These are phyloP conservation scores for Barnettozyma sp. DNA, from an alignment of 805 yeast genomes.

Conservation along the genomic window DNA sequence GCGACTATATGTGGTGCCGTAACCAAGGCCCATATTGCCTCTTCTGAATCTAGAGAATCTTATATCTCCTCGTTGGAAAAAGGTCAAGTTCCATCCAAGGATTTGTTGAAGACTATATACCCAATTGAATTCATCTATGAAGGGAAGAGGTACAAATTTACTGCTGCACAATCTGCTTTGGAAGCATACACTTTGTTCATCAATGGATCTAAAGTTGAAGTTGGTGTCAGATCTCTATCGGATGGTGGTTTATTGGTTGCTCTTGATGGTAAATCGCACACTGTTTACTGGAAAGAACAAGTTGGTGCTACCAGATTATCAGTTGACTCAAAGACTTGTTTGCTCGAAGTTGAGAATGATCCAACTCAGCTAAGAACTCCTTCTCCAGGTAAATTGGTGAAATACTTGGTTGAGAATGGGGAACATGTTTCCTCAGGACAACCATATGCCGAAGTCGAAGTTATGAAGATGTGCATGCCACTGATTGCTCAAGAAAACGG, in stretches of 20 bases:
- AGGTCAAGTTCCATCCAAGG: slow-evolving; percentile 91
- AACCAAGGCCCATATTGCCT: slow-evolving; percentile 82
- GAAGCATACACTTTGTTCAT: slow-evolving; percentile 85
- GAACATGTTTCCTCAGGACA: slow-evolving; percentile 90
- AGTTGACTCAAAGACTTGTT: slow-evolving; percentile 91
- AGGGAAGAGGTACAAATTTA: slow-evolving; percentile 86
- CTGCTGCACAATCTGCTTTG: slow-evolving; percentile 86
- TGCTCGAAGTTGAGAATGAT: slow-evolving; percentile 91
- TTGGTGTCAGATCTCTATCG: slow-evolving; percentile 79
- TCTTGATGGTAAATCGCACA: slow-evolving; percentile 87
- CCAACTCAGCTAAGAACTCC: slow-evolving; percentile 99
- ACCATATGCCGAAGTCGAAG: slow-evolving; percentile 97
- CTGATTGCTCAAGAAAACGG: slow-evolving; percentile 91
- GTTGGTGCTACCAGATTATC: slow-evolving; percentile 91
- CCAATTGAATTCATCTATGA: slow-evolving; percentile 95
- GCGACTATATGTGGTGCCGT: slow-evolving; percentile 98
- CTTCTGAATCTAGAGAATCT: slow-evolving; percentile 61
- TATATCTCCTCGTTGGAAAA: slow-evolving; percentile 76
- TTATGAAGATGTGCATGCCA: slow-evolving; percentile 99
- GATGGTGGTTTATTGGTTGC: slow-evolving; percentile 93
- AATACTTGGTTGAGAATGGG: slow-evolving; percentile 89
- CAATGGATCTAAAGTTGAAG: slow-evolving; percentile 86
- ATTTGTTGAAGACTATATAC: slow-evolving; percentile 74
- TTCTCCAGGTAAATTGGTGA: slow-evolving; percentile 96
- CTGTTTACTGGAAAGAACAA: slow-evolving; percentile 97